Conservation (phyloP, 2,329 filamentous ascomycete species). For the Hirsutella minnesotensis region DNA sequence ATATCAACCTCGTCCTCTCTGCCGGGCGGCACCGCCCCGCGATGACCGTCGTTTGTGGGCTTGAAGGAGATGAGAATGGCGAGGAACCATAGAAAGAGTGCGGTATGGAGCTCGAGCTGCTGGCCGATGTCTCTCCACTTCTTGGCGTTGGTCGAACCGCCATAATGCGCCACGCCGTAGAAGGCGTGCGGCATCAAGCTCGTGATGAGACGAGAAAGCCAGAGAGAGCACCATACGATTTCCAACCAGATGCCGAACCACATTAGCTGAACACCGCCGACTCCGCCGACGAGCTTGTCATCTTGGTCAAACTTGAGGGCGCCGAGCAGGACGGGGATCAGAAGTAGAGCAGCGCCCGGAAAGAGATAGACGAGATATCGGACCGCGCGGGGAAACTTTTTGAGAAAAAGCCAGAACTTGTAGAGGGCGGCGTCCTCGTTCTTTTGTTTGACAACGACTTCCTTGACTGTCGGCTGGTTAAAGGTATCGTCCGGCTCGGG, state of each 20-base stretch:
- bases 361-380: constrained; percentile 37
- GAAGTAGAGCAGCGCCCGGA: constrained; percentile 30
- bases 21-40: constrained; percentile 18
- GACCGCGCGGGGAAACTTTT: constrained; percentile 36
- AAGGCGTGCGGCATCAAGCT: constrained; percentile 36
- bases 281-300: constrained; percentile 40
- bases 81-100: constrained; percentile 86
- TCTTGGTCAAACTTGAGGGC: constrained; percentile 24
- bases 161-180: constrained; percentile 50
- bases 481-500: constrained; percentile 33
- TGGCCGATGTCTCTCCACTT: constrained; percentile 88
- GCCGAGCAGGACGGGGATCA: constrained; percentile 35
- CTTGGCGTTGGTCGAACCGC: constrained; percentile 73
- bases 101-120: constrained; percentile 73
- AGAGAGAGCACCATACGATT: constrained; percentile 83
- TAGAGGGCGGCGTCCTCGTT: constrained; percentile 22
- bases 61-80: constrained; percentile 77
- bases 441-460: constrained; percentile 16
- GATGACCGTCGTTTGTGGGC: constrained; percentile 60
- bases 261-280: constrained; percentile 64
- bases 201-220: constrained; percentile 54
- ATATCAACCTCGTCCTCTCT: constrained; percentile 34
- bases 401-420: constrained; percentile 31
- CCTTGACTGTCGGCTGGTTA: constrained; percentile 20
- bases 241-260: constrained; percentile 97